Evolutionary conservation across 179 eudicot species (phyloP), one percentile per base, ranked within the genome.

Genomic region (Sideroxylon spinosum): DNA sequence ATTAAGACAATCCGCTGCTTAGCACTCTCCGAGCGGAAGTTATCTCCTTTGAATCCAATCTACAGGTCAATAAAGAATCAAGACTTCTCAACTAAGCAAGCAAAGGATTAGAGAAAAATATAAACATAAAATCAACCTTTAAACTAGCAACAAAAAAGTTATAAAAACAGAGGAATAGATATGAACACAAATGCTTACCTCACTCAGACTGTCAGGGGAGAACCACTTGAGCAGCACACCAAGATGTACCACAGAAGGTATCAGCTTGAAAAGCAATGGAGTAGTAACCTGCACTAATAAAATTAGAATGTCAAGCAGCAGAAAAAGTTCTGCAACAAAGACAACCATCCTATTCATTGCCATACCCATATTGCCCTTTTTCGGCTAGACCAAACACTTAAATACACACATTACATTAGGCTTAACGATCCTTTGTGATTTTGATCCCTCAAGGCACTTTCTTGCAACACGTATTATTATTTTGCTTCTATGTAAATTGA

Each of bases 181-280:
- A 25, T 62, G 28, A 44, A 44, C 37, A 56, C 3, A 74, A 52
- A 71, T 59, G 56, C 76, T 86, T 85, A 93, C 98, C 97, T 94
- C 98, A 57, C 79, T 87, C 70, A 90, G 79, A 69, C 49, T 78
- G 65, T 94, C 97, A 10, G 97, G 92, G 78, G 97, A 82, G 77
- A 94, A 94, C 98, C 97, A 94, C 64, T 93, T 87, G 67, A 92
- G 74, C 55, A 94, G 85, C 57, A 92, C 94, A 75, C 98, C 98
- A 75, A 94, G 97, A 81, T 85, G 97, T 75, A 94, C 86, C 10
- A 92, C 97, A 76, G 94, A 96, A 60, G 95, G 98, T 84, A 94
- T 94, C 72, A 94, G 84, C 88, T 92, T 94, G 80, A 94, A 94
- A 64, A 94, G 93, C 82, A 94, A 91, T 17, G 98, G 98, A 11